Evolutionary conservation across 2,329 filamentous ascomycete genomes (phyloP).

Genomic region (Zasmidium cellare): DNA sequence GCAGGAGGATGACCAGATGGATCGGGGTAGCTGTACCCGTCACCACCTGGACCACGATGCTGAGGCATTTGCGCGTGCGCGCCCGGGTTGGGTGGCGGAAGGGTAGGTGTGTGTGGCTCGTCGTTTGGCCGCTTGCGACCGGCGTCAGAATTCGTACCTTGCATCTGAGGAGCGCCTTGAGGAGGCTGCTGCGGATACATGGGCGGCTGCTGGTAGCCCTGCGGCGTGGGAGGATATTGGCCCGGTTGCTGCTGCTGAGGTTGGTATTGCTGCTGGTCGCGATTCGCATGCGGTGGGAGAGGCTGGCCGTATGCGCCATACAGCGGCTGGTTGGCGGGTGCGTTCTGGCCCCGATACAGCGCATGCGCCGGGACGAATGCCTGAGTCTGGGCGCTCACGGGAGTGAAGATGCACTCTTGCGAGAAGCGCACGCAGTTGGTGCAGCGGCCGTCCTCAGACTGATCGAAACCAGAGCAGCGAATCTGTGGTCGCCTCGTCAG

Average conservation of each 20-base stretch:
- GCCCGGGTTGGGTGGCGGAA: conserved; percentile 50
- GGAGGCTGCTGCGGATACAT: conserved; percentile 41
- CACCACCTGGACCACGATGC: conserved; percentile 13
- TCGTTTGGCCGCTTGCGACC: conserved; percentile 49
- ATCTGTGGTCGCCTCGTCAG: conserved; percentile 56
- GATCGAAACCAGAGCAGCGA: conserved; percentile 73
- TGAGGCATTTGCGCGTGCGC: conserved; percentile 39
- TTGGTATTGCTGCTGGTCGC: conserved; percentile 32
- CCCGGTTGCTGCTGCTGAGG: conserved; percentile 32
- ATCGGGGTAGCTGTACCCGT: conserved; percentile 44
- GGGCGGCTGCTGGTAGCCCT: conserved; percentile 43
- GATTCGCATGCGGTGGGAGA: conserved; percentile 39
- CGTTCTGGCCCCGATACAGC: conserved; percentile 53
- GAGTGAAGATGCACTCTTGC: conserved; percentile 76
- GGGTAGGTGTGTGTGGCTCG: conserved; percentile 53
- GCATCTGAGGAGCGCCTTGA: conserved; percentile 21
- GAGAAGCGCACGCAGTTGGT: conserved; percentile 72
- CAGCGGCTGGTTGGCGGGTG: conserved; percentile 45
- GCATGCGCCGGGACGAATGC: conserved; percentile 73
- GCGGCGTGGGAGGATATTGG: conserved; percentile 41
- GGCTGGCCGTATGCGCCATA: conserved; percentile 55
- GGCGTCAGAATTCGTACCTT: conserved; percentile 23
- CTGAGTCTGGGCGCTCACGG: conserved; percentile 71
- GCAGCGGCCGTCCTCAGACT: conserved; percentile 70
- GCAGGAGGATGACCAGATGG: conserved; percentile 45